These are phyloP conservation scores for Daldinia sp. DNA, from an alignment of 2,329 filamentous ascomycete species.

Conservation along the genomic window DNA sequence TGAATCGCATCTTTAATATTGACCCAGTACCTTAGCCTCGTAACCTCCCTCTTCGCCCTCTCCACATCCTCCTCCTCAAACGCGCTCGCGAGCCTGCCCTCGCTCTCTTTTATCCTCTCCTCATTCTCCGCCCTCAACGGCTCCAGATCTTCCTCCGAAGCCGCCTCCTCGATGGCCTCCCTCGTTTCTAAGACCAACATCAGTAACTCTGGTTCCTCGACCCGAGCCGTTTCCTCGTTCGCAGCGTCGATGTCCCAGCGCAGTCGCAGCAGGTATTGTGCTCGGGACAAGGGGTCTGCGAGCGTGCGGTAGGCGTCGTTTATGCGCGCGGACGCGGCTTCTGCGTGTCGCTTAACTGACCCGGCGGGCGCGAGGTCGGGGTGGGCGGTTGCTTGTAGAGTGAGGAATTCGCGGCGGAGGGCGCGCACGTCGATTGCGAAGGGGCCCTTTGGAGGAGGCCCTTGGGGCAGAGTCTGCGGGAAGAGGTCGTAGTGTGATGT, in stretches of 20 bases:
- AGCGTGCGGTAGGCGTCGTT: conserved; percentile 94
- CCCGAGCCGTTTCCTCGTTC: conserved; percentile 77
- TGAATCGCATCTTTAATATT: conserved; percentile 83
- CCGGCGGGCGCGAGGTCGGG: conserved; percentile 71
- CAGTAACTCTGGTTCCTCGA: conserved; percentile 74
- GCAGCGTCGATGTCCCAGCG: conserved; percentile 76
- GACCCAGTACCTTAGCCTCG: conserved; percentile 87
- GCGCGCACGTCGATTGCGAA: conserved; percentile 77
- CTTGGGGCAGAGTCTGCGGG: conserved; percentile 76
- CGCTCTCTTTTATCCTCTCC: conserved; percentile 68
- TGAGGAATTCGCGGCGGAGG: conserved; percentile 85
- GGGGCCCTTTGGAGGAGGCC: conserved; percentile 78
- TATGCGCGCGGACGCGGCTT: conserved; percentile 81
- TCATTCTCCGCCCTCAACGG: conserved; percentile 72
- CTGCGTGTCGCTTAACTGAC: conserved; percentile 66
- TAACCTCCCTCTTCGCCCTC: conserved; percentile 73
- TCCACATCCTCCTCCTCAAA: conserved; percentile 74
- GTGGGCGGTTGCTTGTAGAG: conserved; percentile 79
- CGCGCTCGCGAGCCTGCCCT: conserved; percentile 66
- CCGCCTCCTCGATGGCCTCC: conserved; percentile 77
- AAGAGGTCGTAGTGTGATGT: conserved; percentile 87
- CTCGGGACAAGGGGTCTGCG: conserved; percentile 76
- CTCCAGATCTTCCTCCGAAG: conserved; percentile 69
- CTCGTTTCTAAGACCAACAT: conserved; percentile 82
- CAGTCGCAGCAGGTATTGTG: conserved; percentile 83